Evolutionary conservation across 2,329 filamentous ascomycete genomes (phyloP), one percentile per base, ranked within the genome.

Genomic region (Trichoderma hamatum): DNA sequence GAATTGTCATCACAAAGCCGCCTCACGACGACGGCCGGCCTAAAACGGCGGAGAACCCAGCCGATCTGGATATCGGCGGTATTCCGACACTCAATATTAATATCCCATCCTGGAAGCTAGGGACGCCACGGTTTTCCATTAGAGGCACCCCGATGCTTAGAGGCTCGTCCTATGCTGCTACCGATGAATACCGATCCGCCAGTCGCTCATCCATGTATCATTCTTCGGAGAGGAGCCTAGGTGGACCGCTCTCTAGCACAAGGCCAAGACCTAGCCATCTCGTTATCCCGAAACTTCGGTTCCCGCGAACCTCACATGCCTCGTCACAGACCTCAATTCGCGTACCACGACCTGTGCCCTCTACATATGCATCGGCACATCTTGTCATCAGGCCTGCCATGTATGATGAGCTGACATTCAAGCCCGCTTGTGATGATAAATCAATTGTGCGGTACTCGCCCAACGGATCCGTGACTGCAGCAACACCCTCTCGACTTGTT

Each of bases 401-500:
- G 80, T 98, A 94, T 77, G 93, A 97, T 77, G 83, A 84, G 5
- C 84, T 98, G 69, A 92, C 92, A 6, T 89, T 91, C 72, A 91
- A 93, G 72, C 93, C 95, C 59, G 81, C 82, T n/a, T 90, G 88
- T 73, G 92, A 98, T 77, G 89, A 97, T 76, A 86, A 88, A 58
- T 84, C 90, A 1, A 89, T 97, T 69, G 95, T 99, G 26, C 91
- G 93, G 69, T 97, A 96, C 78, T 90, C 92, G 21, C 82, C 84
- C 4, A 88, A 88, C 13, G 89, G 90, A 60, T 87, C 93, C 52
- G 94, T 99, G 24, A 90, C 90, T 34, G 96, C 96, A 39, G 96
- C 96, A 16, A 97, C 94, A 0, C 94, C 95, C 1, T 90, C 94
- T 3, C 90, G 96, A 14, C 88, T 99, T 46, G 92, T 99, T 61